Evolutionary conservation across 495 filamentous ascomycete genomes (phyloP), one percentile per base, ranked within the genome.

Genomic region (Podospora pseudopauciseta): DNA sequence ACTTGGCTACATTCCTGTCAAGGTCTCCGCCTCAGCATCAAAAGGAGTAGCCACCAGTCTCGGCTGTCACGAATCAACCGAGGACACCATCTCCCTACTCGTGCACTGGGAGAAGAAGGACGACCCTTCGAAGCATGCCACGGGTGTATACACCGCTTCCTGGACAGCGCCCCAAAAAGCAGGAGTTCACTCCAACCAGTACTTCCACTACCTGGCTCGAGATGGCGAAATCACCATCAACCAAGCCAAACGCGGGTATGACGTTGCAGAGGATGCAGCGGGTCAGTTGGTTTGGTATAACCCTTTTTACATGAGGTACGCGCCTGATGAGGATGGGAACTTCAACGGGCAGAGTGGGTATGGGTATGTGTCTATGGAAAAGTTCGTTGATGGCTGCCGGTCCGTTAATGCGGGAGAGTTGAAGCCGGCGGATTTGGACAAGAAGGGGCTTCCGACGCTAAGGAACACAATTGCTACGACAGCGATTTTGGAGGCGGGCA

Each of bases 291-390:
- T 87, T 71, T 96, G 92, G 91, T 90, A 90, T 69, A 97, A 97
- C 76, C 93, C 92, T 75, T 97, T 97, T 81, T 97, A 97, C 75
- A 97, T 97, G 94, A 87, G 89, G 72, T 97, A 97, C 58, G 93
- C 94, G 15, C 93, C 94, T 16, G 93, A 97, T 71, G 94, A 97
- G 77, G 92, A 96, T 77, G 94, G 94, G 19, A 96, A 97, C 79
- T 97, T 97, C 75, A 86, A 85, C 44, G 94, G 94, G 23, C 94
- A 97, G 77, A 90, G 88, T 6, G 94, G 94, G 0, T 97, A 97
- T 74, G 92, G 94, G 16, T 97, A 97, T 76, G 87, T 97, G 68
- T 92, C 89, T 65, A 94, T 97, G 75, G 94, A 97, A 83, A 97
- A 97, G 78, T 97, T 97, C 76, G 89, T 97, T 16, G 92, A 97